These are phyloP conservation scores for Aspergillus ibericus DNA, from an alignment of 2,329 filamentous ascomycete species.

Conservation along the genomic window DNA sequence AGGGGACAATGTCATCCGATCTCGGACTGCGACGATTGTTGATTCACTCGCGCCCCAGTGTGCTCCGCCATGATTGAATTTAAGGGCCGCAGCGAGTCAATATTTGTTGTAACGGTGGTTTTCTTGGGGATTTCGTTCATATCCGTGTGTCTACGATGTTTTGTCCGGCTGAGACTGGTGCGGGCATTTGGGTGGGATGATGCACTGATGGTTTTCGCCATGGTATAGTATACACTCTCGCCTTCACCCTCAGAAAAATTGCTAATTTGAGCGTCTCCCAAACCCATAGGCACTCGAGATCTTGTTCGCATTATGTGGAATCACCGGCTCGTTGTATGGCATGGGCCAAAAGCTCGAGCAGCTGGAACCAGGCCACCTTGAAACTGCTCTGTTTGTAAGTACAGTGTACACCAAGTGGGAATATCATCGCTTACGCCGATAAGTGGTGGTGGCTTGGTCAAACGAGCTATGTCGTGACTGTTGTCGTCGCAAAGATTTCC, in stretches of 20 bases:
- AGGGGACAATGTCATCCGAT: constrained; percentile 10
- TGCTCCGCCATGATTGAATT: constrained; percentile 30
- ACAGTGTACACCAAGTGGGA: neutral
- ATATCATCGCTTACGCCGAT: neutral
- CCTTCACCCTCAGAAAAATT: neutral
- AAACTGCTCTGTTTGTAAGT: constrained; percentile 38
- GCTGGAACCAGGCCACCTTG: constrained; percentile 21
- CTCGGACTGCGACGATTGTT: neutral
- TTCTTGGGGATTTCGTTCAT: constrained; percentile 35
- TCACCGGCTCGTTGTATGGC: constrained; percentile 35
- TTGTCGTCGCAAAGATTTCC: constrained; percentile 51
- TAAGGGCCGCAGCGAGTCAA: constrained; percentile 33
- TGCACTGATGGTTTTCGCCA: constrained; percentile 37
- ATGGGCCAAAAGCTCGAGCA: constrained; percentile 28
- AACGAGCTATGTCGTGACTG: constrained; percentile 53
- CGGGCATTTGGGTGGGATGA: constrained; percentile 43
- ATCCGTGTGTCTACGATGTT: constrained; percentile 37
- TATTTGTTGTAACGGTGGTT: constrained; percentile 34
- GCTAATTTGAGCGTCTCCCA: neutral
- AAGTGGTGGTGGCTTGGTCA: constrained; percentile 58
- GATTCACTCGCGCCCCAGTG: constrained; percentile 5
- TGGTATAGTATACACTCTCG: constrained; percentile 34
- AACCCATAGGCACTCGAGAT: constrained; percentile 30
- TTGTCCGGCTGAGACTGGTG: constrained; percentile 36
- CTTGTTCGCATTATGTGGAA: constrained; percentile 38